Evolutionary conservation across 169 alveolate species (phyloP), one percentile per base, ranked within the genome.

Genomic region (Haemoproteus tartakovskyi): DNA sequence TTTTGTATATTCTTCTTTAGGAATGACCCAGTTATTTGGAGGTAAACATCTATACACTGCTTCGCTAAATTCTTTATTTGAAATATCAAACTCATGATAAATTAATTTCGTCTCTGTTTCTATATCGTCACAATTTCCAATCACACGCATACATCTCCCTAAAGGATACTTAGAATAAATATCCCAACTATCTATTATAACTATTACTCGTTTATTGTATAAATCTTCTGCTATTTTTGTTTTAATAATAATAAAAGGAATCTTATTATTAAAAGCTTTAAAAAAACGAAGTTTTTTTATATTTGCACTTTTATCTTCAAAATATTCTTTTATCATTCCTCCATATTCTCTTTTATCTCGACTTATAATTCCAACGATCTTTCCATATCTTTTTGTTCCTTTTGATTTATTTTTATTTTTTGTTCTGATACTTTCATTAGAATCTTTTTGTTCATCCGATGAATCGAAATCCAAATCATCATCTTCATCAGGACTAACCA

Each of bases 1-100:
- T 29, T 54, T 45, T 8, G 12, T 16, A 56, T 61, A 52, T 89
- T 94, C 96, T 59, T 87, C 91, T 45, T 90, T 87, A 0, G 95
- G 91, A 37, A 95, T 90, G 60, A 60, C 30, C 96, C 97, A 95
- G 63, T 93, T 93, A 41, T 88, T 91, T 5, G 93, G 89, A 0
- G 99, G 99, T 61, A 98, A 87, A 41, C 98, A 95, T 36, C 87
- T 92, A 52, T 92, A 86, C n/a, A 95, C 97, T 63, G 93, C 87
- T 63, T 91, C 93, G 24, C 96, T 82, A 74, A 95, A 95, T 62
- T 92, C 96, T 24, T 92, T 79, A 9, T 87, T 82, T 37, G 88
- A 91, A 50, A 70, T 90, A 60, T 87, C 87, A 61, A 59, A 91
- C 80, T 91, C 94, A 79, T 83, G 87, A 83, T 89, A 84, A 64